Conservation (phyloP, 805 yeast genomes). For the Lipomyces starkeyi region DNA sequence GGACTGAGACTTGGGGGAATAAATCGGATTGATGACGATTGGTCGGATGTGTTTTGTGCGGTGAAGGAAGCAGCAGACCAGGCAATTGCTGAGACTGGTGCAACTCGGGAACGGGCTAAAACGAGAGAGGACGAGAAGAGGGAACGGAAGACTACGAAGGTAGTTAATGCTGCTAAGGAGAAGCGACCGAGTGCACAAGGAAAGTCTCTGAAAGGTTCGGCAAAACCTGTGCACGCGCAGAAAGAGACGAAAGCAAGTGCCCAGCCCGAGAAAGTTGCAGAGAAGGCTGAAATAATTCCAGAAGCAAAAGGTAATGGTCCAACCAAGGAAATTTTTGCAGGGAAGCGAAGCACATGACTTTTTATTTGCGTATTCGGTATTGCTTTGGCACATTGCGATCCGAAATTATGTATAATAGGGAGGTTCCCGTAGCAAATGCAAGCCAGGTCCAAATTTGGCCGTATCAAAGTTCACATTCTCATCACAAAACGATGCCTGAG, state of each 20-base stretch:
- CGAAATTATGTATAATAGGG: too few species aligned
- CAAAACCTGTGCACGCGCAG: background rate
- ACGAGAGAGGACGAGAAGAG: slow-evolving; percentile 4
- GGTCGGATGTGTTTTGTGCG: slow-evolving; percentile 35
- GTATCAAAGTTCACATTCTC: too few species aligned
- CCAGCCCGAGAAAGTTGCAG: background rate
- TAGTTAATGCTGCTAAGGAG: background rate
- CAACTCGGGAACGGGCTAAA: background rate
- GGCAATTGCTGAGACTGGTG: background rate
- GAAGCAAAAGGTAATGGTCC: background rate
- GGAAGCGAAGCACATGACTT: background rate
- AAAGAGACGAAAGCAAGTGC: background rate
- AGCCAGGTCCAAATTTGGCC: too few species aligned
- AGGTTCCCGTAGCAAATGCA: too few species aligned
- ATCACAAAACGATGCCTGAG: background rate
- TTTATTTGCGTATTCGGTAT: background rate
- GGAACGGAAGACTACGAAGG: background rate
- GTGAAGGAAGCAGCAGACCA: background rate
- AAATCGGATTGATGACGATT: slow-evolving; percentile 25
- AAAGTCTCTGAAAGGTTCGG: background rate
- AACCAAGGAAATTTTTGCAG: background rate
- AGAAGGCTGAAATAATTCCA: background rate
- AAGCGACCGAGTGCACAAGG: background rate
- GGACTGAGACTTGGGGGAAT: background rate
- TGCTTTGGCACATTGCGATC: too few species aligned